phyloP scores from a whole-genome alignment of 1,284 basidiomycete species.

The Pisolithus thermaeus region DNA sequence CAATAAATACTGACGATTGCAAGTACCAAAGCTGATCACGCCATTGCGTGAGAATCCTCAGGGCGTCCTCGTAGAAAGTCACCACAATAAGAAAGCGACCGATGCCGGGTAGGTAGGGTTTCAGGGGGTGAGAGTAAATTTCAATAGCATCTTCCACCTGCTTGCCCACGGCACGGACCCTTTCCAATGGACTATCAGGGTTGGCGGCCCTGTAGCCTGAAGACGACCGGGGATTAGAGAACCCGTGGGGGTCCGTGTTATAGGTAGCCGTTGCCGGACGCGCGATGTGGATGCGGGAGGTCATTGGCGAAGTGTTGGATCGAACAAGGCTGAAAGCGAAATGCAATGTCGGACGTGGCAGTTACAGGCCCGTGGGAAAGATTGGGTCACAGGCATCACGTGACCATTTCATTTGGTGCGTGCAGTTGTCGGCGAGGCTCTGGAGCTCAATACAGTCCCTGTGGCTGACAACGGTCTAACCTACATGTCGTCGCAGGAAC shows the following conservation, averaged over 20 bases:
- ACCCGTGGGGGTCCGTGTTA: constrained; percentile 66
- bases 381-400: neutral
- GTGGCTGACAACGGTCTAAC: neutral
- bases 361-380: neutral
- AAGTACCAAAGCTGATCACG: constrained; percentile 95
- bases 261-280: constrained; percentile 59
- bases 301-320: constrained; percentile 45
- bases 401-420: neutral
- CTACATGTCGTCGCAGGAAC: constrained; percentile 1
- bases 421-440: neutral
- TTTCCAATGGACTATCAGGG: constrained; percentile 80
- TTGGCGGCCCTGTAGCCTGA: constrained; percentile 70
- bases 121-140: constrained; percentile 88
- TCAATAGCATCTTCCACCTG: constrained; percentile 92
- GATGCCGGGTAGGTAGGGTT: constrained; percentile 91
- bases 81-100: constrained; percentile 97
- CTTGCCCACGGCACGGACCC: constrained; percentile 71
- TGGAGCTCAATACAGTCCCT: neutral
- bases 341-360: constrained; percentile 3
- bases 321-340: neutral
- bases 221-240: constrained; percentile 60
- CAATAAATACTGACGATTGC: constrained; percentile 63
- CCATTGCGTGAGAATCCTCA: constrained; percentile 94
- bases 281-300: constrained; percentile 77
- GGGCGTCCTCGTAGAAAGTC: constrained; percentile 95